A percentile compares a stretch with the other conserved stretches of the same genome.
Evolutionary conservation across 2,329 filamentous ascomycete species (phyloP).

Genomic region (Nemania serpens): DNA sequence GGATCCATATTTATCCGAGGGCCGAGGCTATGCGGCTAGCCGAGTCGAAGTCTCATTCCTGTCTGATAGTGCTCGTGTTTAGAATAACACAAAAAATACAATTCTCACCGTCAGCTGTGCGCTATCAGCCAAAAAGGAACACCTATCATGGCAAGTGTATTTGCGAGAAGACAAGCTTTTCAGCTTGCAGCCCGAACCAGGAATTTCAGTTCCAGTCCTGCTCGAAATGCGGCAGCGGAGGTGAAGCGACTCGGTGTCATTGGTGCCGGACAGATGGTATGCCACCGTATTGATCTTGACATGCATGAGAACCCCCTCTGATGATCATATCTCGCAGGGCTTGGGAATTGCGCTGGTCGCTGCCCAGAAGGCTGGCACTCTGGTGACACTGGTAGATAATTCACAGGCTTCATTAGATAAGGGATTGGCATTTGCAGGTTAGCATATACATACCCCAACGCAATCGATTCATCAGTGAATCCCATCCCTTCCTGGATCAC

Average conservation of each 20-base stretch:
- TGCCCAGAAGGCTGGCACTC: conserved; percentile 79
- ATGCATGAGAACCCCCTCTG: conserved; percentile 41
- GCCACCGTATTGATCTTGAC: conserved; percentile 36
- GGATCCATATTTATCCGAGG: conserved; percentile 36
- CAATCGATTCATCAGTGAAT: not conserved
- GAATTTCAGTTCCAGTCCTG: conserved; percentile 71
- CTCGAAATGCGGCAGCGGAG: conserved; percentile 66
- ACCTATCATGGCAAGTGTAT: conserved; percentile 47
- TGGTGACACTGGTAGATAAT: conserved; percentile 83
- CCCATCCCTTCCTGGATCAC: not conserved
- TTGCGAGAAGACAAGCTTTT: conserved; percentile 46
- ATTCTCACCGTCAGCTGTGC: not conserved
- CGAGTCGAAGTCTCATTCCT: not conserved
- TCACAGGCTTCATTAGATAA: conserved; percentile 86
- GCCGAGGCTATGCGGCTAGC: conserved; percentile 40
- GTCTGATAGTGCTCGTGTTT: not conserved
- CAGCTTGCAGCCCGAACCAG: conserved; percentile 49
- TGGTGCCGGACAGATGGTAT: conserved; percentile 94
- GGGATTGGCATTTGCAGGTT: conserved; percentile 86
- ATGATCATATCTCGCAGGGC: conserved; percentile 61
- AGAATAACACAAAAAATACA: not conserved
- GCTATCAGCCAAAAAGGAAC: not conserved
- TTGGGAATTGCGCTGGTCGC: conserved; percentile 95
- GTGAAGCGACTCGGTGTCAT: conserved; percentile 90
- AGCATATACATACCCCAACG: conserved; percentile 33